A percentile compares a stretch with the other conserved stretches of the same genome.
These are phyloP conservation scores for Tilletia setariae DNA, from an alignment of 1,284 basidiomycete species.

Conservation along the genomic window DNA sequence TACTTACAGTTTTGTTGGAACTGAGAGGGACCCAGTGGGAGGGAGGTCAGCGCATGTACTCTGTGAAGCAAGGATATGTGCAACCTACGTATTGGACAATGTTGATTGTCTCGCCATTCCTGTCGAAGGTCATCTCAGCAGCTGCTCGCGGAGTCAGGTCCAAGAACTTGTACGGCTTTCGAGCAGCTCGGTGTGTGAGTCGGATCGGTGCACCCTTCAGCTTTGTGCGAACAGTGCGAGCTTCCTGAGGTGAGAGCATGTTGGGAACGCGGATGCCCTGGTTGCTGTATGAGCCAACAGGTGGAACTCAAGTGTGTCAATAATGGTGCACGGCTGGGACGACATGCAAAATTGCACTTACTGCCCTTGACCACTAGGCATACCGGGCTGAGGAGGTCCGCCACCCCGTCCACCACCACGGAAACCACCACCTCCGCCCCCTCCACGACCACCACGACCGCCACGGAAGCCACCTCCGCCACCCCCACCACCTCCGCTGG, in stretches of 20 bases:
- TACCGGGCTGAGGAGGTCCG: constrained; percentile 17
- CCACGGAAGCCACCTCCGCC: constrained; percentile 15
- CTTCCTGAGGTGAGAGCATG: constrained; percentile 22
- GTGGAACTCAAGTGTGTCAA: no score
- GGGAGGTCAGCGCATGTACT: no score
- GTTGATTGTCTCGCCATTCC: not conserved
- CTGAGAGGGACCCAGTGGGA: no score
- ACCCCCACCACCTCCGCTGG: constrained; percentile 23
- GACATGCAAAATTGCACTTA: constrained; percentile 3
- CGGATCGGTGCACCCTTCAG: constrained; percentile 29
- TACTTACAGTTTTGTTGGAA: constrained; percentile 22
- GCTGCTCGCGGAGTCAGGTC: not conserved
- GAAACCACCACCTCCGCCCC: constrained; percentile 16
- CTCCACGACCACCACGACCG: constrained; percentile 20
- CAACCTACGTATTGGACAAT: not conserved
- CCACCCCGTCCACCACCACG: constrained; percentile 21
- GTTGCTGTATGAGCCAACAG: not conserved
- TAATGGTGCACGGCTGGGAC: not conserved
- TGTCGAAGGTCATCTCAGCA: not conserved
- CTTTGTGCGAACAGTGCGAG: constrained; percentile 30
- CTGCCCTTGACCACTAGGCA: constrained; percentile 16
- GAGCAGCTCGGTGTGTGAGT: constrained; percentile 32
- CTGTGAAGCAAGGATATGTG: no score
- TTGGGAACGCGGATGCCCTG: not conserved
- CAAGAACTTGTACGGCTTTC: constrained; percentile 32